Conservation (phyloP, 2,329 filamentous ascomycete genomes). For the Truncatella angustata region DNA sequence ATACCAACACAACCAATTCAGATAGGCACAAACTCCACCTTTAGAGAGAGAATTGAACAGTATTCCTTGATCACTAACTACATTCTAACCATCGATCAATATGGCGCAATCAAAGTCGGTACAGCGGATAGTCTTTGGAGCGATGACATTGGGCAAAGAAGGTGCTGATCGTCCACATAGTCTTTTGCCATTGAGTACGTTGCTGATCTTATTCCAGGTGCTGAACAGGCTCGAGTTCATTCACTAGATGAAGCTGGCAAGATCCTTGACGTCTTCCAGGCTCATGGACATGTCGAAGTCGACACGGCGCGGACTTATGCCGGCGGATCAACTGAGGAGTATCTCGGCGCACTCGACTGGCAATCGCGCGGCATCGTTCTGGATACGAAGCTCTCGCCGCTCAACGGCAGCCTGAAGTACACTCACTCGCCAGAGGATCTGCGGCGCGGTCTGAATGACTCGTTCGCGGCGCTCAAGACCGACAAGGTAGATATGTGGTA, state of each 20-base stretch:
- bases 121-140: conserved; percentile 4
- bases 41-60: too few relatives aligned
- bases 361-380: conserved; percentile 18
- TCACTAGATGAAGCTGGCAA: background rate
- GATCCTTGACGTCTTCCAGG: conserved; percentile 6
- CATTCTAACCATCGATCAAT: background rate
- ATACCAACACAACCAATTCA: too few relatives aligned
- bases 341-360: conserved; percentile 14
- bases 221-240: background rate
- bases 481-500: conserved; percentile 33
- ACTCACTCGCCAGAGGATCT: conserved; percentile 1
- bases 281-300: conserved; percentile 9
- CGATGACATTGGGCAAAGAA: conserved; percentile 8
- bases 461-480: conserved; percentile 10
- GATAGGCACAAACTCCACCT: too few relatives aligned
- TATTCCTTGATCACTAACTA: background rate
- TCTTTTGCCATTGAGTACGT: background rate
- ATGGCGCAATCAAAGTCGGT: conserved; percentile 5
- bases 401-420: background rate
- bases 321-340: conserved; percentile 17
- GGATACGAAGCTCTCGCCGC: conserved; percentile 21
- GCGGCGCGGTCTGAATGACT: conserved; percentile 3
- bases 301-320: conserved; percentile 21
- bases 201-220: background rate
- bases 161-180: background rate